Evolutionary conservation across 2,329 filamentous ascomycete genomes (phyloP), one percentile per base, ranked within the genome.

Genomic region (Colletotrichum sp.): DNA sequence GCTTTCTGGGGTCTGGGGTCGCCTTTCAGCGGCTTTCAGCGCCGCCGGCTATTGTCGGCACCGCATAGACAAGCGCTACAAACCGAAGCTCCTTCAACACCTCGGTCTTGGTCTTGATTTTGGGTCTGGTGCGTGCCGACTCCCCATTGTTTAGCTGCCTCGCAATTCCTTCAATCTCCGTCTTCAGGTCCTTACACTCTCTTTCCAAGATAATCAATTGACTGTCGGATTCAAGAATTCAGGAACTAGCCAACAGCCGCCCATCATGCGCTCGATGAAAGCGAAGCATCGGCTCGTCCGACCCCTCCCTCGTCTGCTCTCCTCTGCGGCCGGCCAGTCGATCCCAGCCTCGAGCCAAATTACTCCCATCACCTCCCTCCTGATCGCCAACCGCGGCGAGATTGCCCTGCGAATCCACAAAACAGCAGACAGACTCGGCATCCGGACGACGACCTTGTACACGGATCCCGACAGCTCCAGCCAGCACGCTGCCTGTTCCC

Each of bases 311-410:
- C 87, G 83, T 74, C 82, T 79, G 36, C 80, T 84, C 61, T 83
- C 86, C 72, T 60, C 79, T 39, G 74, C 74, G 15, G 67, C 71
- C 27, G 74, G 65, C 16, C 64, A 76, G 34, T 36, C 70, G 19
- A 66, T 74, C 16, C 61, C 73, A 19, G 74, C 76, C 34, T 73
- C 77, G 25, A 75, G 71, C 30, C 81, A 82, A 59, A 80, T 86
- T 61, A 89, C 87, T 16, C 89, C 91, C 34, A 91, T 93, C 79
- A 93, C 92, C 71, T 98, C 96, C 11, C 94, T 98, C 57, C 90
- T 99, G 28, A 98, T 99, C 83, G 97, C 97, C 70, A 99, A 99
- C 84, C 93, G 97, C 80, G 97, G 97, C 80, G 97, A 99, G 86
- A 99, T 99, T 80, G 97, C 97, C 66, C 90, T 99, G 83, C 94